phyloP scores from a whole-genome alignment of 352 stramenopile species.

The Elongisporangium anandrum region DNA sequence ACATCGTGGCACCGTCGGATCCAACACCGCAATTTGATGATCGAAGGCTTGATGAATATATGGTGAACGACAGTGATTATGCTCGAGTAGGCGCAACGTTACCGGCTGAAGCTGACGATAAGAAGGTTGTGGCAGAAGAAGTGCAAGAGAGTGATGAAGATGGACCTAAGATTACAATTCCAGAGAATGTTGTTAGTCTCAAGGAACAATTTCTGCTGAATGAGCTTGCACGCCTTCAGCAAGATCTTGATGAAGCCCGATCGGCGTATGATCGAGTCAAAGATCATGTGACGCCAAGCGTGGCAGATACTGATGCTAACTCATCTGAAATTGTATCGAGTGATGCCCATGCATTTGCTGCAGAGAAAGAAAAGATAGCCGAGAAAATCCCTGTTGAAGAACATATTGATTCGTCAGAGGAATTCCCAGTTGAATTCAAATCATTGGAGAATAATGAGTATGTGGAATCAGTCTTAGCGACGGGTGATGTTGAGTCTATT shows the following conservation, averaged over 20 bases:
- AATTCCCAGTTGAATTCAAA: not conserved
- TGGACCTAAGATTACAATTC: not conserved
- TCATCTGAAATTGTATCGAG: not conserved
- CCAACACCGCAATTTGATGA: not conserved
- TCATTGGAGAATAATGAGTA: not conserved
- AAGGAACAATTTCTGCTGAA: constrained; percentile 29
- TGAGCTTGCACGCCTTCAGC: constrained; percentile 23
- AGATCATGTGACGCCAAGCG: not conserved
- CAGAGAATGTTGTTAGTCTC: constrained; percentile 2
- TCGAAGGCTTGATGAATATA: not conserved
- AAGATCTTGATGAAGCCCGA: constrained; percentile 21
- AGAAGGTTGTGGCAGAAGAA: not conserved
- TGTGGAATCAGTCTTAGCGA: not conserved
- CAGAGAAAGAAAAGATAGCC: not conserved
- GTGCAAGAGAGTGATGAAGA: not conserved
- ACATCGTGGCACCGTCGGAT: not conserved
- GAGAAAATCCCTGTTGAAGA: not conserved
- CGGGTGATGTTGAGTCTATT: not conserved
- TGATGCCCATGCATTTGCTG: not conserved
- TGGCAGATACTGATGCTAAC: not conserved
- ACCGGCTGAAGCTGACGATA: not conserved
- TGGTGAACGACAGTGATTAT: not conserved
- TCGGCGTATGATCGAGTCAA: not conserved
- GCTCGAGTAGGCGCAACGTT: not conserved
- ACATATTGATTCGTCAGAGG: not conserved